Evolutionary conservation across 257 asterid genomes (phyloP), one percentile per base, ranked within the genome.

Genomic region (Paulownia fortunei): DNA sequence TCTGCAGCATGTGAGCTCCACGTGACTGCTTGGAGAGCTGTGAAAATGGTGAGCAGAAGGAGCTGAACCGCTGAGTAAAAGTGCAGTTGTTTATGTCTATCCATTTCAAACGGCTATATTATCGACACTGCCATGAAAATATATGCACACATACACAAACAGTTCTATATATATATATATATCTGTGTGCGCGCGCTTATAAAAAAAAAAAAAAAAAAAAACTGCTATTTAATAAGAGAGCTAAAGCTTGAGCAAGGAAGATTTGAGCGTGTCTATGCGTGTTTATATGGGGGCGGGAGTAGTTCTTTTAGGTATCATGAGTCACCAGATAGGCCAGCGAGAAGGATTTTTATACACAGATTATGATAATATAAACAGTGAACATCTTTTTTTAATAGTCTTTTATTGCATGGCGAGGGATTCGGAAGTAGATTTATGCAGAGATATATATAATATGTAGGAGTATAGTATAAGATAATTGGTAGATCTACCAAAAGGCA

Each of bases 1-100:
- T 79, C 70, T 9, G 81, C 84, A 2, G 79, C 85, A 18, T 32
- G 60, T 58, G 86, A 63, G 69, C 30, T 60, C 65, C 80, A 80
- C 77, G 80, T 72, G 84, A 24, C 11, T 8, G 79, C 16, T 32
- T 65, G 67, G 9, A 84, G 71, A 54, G 65, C 4, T 4, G 55
- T 36, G 76, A 79, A 37, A 16, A 72, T 24, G 71, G 56, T 18
- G 82, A 80, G 51, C 24, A 83, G 58, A 16, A 73, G 64, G 56
- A 72, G 58, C 30, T n/a, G 75, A 27, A 11, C 26, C 46, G 68
- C 34, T 13, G 79, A 58, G 61, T 36, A 41, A 64, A 76, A 49
- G 23, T 10, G 56, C 1, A 5, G 62, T 3, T 55, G 80, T 30
- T 67, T 51, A 9, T 24, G 27, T 58, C 44, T 39, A 36, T 63